Evolutionary conservation across 176 grass and related monocot genomes (phyloP).

Genomic region (Dendrocalamus sinicus): DNA sequence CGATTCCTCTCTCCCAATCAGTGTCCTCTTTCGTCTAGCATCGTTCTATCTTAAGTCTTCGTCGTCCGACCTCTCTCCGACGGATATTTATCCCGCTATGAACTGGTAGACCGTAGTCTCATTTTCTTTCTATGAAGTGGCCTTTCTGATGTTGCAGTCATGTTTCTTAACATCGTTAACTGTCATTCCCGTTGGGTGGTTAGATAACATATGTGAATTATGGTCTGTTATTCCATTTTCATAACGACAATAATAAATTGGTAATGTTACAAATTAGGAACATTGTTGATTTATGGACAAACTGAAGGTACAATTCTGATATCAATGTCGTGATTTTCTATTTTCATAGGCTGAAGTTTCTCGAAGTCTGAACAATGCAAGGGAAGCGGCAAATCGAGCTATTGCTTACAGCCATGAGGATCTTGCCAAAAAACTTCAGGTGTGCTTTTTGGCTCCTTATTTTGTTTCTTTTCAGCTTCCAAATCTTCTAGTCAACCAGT

Average conservation of each 20-base stretch:
- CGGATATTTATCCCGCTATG: too few relatives aligned
- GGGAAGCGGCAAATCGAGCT: slow-evolving; percentile 73
- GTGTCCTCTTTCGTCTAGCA: too few relatives aligned
- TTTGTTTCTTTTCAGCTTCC: neutral
- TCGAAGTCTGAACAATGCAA: slow-evolving; percentile 77
- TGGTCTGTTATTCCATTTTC: slow-evolving; percentile 17
- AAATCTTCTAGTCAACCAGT: neutral
- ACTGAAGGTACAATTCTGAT: slow-evolving; percentile 7
- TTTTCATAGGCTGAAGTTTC: slow-evolving; percentile 83
- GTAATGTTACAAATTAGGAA: neutral
- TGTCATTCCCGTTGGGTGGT: neutral
- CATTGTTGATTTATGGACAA: neutral
- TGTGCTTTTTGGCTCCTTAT: slow-evolving; percentile 35
- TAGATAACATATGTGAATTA: neutral
- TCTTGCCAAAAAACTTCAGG: slow-evolving; percentile 95
- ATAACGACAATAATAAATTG: neutral
- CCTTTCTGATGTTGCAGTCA: neutral
- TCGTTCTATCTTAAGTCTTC: too few relatives aligned
- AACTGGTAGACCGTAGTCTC: neutral
- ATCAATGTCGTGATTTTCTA: neutral
- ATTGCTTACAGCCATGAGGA: slow-evolving; percentile 85
- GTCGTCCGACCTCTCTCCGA: too few relatives aligned
- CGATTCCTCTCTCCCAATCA: too few relatives aligned
- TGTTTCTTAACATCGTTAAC: neutral
- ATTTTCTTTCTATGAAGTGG: neutral